Percentiles rank a stretch among this genome's conserved stretches.
These are phyloP conservation scores for Wickerhamomyces tratensis DNA, from an alignment of 805 yeast species.

Conservation along the genomic window DNA sequence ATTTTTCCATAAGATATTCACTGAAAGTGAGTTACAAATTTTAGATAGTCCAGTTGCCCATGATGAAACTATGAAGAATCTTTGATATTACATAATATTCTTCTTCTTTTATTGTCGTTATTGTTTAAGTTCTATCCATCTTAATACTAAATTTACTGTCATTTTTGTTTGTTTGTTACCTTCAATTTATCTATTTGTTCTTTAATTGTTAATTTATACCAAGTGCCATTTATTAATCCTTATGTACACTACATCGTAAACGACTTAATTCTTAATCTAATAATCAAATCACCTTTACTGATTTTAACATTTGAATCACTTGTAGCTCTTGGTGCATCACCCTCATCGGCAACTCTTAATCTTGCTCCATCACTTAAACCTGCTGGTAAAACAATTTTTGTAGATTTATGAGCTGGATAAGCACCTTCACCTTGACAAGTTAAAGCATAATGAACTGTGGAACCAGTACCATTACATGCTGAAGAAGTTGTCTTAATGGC, in stretches of 20 bases:
- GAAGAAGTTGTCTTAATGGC: conserved; percentile 70
- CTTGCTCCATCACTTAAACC: conserved; percentile 86
- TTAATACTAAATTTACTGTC: no score
- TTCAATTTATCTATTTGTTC: no score
- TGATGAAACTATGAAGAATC: conserved; percentile 40
- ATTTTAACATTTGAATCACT: conserved; percentile 60
- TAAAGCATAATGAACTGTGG: conserved; percentile 63
- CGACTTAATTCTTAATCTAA: conserved; percentile 70
- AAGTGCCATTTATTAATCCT: no score
- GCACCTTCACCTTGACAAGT: conserved; percentile 91
- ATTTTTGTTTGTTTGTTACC: no score
- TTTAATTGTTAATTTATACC: no score
- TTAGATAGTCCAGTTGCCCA: conserved; percentile 64
- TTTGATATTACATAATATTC: no score
- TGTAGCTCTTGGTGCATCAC: conserved; percentile 79
- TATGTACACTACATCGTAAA: no score
- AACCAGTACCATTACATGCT: conserved; percentile 90
- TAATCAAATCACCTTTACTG: conserved; percentile 79
- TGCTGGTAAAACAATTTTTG: conserved; percentile 77
- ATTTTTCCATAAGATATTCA: conserved; percentile 54
- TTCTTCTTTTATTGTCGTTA: no score
- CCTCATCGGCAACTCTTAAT: conserved; percentile 77
- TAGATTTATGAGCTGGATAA: conserved; percentile 49
- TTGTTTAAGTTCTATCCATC: no score
- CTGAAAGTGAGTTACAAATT: conserved; percentile 43